Evolutionary conservation across 1,284 basidiomycete genomes (phyloP).

Genomic region (Thelephora terrestris): DNA sequence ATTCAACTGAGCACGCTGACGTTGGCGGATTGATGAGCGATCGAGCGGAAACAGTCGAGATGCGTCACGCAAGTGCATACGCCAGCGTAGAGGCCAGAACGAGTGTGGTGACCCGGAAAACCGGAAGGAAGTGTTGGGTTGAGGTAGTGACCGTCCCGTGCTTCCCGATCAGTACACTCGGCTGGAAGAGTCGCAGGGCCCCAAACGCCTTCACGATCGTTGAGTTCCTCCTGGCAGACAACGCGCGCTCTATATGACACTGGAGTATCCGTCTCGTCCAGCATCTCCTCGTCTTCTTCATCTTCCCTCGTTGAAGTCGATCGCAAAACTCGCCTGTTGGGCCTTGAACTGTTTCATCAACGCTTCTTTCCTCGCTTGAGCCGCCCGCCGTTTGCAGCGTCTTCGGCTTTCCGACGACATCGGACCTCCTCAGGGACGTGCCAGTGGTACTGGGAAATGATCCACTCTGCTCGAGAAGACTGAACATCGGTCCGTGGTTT

Average conservation of each 20-base stretch:
- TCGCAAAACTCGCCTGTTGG: slow-evolving; percentile 78
- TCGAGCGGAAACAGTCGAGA: slow-evolving; percentile 89
- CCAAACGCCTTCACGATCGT: slow-evolving; percentile 71
- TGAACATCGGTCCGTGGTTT: slow-evolving; percentile 57
- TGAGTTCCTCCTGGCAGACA: slow-evolving; percentile 94
- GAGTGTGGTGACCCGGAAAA: slow-evolving; percentile 63
- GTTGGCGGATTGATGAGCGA: slow-evolving; percentile 76
- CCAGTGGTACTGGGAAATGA: slow-evolving; percentile 50
- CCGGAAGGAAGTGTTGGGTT: slow-evolving; percentile 52
- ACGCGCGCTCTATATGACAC: slow-evolving; percentile 85
- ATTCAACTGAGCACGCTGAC: slow-evolving; percentile 86
- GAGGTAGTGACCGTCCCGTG: slow-evolving; percentile 64
- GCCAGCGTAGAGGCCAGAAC: slow-evolving; percentile 82
- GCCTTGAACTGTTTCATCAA: slow-evolving; percentile 92
- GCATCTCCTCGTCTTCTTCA: slow-evolving; percentile 47
- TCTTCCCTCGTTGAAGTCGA: slow-evolving; percentile 61
- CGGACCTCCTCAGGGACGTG: slow-evolving; percentile 48
- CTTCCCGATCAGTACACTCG: slow-evolving; percentile 76
- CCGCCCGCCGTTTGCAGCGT: slow-evolving; percentile 41
- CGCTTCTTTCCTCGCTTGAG: slow-evolving; percentile 77
- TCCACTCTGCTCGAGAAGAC: slow-evolving; percentile 64
- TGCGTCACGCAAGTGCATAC: slow-evolving; percentile 99
- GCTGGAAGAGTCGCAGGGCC: slow-evolving; percentile 82
- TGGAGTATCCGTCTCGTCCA: slow-evolving; percentile 34
- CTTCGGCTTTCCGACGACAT: slow-evolving; percentile 35